Base-by-base conservation (phyloP, 257 asterid species). In the Rehmannia glutinosa region DNA sequence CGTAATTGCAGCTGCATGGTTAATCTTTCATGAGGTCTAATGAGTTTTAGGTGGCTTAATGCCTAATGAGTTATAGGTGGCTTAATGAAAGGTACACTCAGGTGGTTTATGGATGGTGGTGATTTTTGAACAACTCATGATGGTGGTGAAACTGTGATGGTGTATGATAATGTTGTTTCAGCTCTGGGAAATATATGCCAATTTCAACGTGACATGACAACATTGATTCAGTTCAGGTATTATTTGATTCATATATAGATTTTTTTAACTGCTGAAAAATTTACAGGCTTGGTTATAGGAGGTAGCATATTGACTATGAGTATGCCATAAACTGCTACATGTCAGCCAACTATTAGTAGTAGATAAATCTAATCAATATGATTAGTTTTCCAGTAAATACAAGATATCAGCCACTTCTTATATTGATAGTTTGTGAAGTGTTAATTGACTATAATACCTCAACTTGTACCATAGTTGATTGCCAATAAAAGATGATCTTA, bases 121-220 rank as follows among this genome's bases (percentile, higher is more conserved):
- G n/a, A n/a, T n/a, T n/a, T n/a, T n/a, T n/a, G n/a, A n/a, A n/a
- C n/a, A n/a, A n/a, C n/a, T n/a, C n/a, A n/a, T n/a, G n/a, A n/a
- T n/a, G n/a, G n/a, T n/a, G n/a, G n/a, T n/a, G 97, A 91, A 6
- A 82, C 84, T 71, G 83, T 86, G 73, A 88, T 91, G 97, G 96
- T 96, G 68, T 91, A 91, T 55, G 97, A 16, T n/a, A n/a, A n/a
- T n/a, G n/a, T n/a, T n/a, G n/a, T n/a, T n/a, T n/a, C n/a, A n/a
- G n/a, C n/a, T n/a, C 69, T 91, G 19, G 96, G 97, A 69, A 91
- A 91, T 85, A 88, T 91, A 72, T 88, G 95, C 52, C 92, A 81
- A 70, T 88, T 83, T 67, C 95, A 91, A 67, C 97, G 95, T n/a
- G n/a, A n/a, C n/a, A n/a, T 25, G 97, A 88, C 66, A 78, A 87